Conservation (phyloP, 179 eudicot species). For the Gypsophila paniculata region DNA sequence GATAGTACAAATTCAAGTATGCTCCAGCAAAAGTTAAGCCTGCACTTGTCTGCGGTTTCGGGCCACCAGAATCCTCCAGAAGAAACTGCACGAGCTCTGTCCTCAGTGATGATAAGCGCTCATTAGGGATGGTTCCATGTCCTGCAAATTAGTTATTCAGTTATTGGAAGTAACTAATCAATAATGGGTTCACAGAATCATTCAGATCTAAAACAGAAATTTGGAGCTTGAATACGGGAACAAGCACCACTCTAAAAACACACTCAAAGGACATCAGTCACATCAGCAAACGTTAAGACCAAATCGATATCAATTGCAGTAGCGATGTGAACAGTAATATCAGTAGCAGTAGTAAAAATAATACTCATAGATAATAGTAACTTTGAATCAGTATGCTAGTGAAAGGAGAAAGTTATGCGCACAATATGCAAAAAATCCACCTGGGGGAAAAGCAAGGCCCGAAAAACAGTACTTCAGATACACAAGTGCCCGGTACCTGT, state of each 20-base stretch:
- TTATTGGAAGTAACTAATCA: not conserved
- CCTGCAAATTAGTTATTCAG: conserved; percentile 45
- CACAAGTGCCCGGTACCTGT: conserved; percentile 89
- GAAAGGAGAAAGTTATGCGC: not conserved
- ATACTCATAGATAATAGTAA: not conserved
- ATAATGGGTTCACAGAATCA: conserved; percentile 11
- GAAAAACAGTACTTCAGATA: conserved; percentile 94
- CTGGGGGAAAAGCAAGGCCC: conserved; percentile 96
- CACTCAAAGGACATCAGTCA: not conserved
- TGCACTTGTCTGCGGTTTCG: conserved; percentile 38
- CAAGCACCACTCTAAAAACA: not conserved
- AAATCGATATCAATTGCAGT: not conserved
- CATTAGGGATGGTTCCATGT: conserved; percentile 59
- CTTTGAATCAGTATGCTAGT: not conserved
- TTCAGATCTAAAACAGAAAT: not conserved
- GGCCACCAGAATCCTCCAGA: conserved; percentile 59
- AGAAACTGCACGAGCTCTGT: conserved; percentile 73
- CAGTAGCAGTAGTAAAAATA: not conserved
- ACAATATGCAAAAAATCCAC: conserved; percentile 25
- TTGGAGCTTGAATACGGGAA: not conserved
- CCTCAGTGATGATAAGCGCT: conserved; percentile 66
- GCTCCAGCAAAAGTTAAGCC: conserved; percentile 40
- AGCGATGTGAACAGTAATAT: not conserved
- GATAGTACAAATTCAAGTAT: conserved; percentile 56
- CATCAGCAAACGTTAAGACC: not conserved